Percentiles rank a stretch among this genome's conserved stretches.
phyloP scores from a whole-genome alignment of 441 rosid genomes.

The Adansonia grandidieri region DNA sequence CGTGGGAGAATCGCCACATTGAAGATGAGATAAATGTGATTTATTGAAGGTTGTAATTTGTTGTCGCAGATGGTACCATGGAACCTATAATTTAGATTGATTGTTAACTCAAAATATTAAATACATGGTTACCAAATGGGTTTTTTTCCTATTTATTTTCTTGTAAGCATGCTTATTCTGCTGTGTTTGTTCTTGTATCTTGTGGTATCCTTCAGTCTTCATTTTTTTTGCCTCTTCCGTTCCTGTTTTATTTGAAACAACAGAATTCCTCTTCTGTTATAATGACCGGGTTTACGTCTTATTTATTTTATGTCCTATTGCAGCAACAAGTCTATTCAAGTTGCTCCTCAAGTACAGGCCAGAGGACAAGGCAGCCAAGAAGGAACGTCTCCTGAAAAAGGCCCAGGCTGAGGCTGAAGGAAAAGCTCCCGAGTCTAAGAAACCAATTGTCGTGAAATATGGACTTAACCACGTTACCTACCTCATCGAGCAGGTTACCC shows the following conservation, averaged over 20 bases:
- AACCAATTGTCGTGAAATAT: conserved; percentile 83
- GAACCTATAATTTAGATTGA: neutral
- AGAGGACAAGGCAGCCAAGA: conserved; percentile 86
- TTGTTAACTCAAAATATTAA: neutral
- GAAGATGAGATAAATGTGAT: neutral
- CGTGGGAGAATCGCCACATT: neutral
- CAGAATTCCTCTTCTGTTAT: neutral
- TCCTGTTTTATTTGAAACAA: neutral
- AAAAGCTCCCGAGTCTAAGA: conserved; percentile 70
- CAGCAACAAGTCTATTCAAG: conserved; percentile 77
- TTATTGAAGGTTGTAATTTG: neutral
- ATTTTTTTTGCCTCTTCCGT: neutral
- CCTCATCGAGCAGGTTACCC: conserved; percentile 71
- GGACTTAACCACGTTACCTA: conserved; percentile 88
- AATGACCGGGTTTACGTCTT: neutral
- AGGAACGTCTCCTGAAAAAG: conserved; percentile 71
- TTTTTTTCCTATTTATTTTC: neutral
- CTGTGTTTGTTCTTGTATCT: neutral
- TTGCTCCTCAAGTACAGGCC: conserved; percentile 84
- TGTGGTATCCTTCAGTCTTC: neutral
- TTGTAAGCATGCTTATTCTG: neutral
- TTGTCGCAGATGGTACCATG: neutral
- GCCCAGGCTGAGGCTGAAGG: conserved; percentile 89
- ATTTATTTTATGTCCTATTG: neutral
- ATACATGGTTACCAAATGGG: neutral